Base-by-base conservation (phyloP, 208 protist species). In the Crithidia brevicula region DNA sequence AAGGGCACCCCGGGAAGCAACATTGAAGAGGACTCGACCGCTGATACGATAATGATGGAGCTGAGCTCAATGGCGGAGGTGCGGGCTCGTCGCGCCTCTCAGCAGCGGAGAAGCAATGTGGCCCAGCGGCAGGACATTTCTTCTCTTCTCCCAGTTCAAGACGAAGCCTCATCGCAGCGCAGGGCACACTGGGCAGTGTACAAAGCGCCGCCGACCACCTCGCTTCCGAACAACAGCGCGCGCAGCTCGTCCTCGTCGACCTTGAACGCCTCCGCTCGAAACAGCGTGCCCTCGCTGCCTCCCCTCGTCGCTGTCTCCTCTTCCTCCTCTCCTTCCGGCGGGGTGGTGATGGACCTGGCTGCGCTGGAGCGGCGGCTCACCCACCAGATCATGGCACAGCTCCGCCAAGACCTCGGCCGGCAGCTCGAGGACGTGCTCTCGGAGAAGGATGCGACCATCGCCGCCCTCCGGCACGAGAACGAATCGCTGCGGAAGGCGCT, bases 391-490 rank as follows among this genome's bases (percentile, higher is more conserved):
- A 81, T 87, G 61, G n/a, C 34, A 16, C 78, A 92, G 58, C 64
- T 89, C 33, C 66, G 72, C 51, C 34, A 54, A 13, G 79, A 85
- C 46, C 47, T 92, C 22, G 64, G 66, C 6, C 20, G 46, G 8
- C 63, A 82, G 30, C 67, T 91, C 20, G 66, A 77, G 66, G 46
- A 85, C n/a, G 69, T 76, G 3, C 59, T 91, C 22, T 49, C 70
- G 13, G 68, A 82, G 56, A 85, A 81, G 23, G 82, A 91, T 25
- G 31, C 49, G 0, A 40, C 73, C 22, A 83, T 92, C 33, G 65
- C 54, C 4, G 53, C 52, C 38, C 82, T 92, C 42, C 61, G 65
- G 16, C 23, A 57, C 11, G 86, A 92, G 59, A 94, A 90, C 31
- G 63, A 38, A 4, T 20, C 59, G 47, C 65, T 94, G 34, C 57